Conservation (phyloP, 108 stramenopile genomes). For the Parietichytrium sp. region DNA sequence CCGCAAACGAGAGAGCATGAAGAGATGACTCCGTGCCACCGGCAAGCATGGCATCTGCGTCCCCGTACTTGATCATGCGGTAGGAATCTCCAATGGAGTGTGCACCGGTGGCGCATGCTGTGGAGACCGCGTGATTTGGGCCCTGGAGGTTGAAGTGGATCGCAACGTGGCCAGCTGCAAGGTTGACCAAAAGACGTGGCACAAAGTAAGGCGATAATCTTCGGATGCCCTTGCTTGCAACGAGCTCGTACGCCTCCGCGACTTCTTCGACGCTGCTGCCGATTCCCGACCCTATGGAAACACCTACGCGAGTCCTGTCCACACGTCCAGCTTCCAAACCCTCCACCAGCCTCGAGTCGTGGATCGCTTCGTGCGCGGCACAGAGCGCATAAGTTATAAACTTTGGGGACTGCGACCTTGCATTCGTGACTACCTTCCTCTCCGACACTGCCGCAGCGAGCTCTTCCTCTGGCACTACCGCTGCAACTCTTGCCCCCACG, state of each 20-base stretch:
- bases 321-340: not conserved
- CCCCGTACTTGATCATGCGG: conserved; percentile 74
- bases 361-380: conserved; percentile 71
- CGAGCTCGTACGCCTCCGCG: conserved; percentile 50
- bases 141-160: conserved; percentile 69
- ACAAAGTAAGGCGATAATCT: conserved; percentile 82
- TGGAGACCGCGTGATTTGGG: conserved; percentile 76
- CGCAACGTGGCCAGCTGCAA: conserved; percentile 73
- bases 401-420: conserved; percentile 63
- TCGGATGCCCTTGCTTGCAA: conserved; percentile 57
- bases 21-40: conserved; percentile 91
- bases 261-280: conserved; percentile 77
- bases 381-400: conserved; percentile 74
- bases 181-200: conserved; percentile 83
- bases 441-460: not conserved
- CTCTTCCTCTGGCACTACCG: conserved; percentile 45
- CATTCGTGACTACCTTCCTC: not conserved
- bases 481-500: conserved; percentile 71
- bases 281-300: conserved; percentile 81
- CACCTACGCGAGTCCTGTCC: conserved; percentile 64
- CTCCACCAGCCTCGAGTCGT: conserved; percentile 50
- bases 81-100: conserved; percentile 88
- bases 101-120: conserved; percentile 91
- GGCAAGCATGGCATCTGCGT: conserved; percentile 85
- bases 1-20: conserved; percentile 80